Evolutionary conservation across 805 yeast genomes (phyloP), one percentile per base, ranked within the genome.

Genomic region (Schwanniomyces yamadae): DNA sequence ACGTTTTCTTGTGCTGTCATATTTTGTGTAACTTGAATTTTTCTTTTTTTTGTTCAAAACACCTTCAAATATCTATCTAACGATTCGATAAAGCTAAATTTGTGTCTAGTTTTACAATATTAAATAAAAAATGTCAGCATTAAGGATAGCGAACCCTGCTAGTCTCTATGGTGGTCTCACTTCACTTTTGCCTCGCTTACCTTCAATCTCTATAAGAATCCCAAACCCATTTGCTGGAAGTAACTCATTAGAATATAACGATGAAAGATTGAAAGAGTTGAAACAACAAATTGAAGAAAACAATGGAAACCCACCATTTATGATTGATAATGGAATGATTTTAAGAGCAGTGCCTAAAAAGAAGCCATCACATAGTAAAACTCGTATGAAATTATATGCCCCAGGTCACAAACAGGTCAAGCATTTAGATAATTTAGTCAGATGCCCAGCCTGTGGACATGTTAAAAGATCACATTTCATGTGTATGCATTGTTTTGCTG

Each of bases 371-470:
- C 87, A 88, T 58, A 78, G 78, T 66, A 85, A 87, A 61, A 84
- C 86, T 54, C 81, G 97, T 61, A 82, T 78, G 57, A 80, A 90
- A 65, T 78, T 84, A 48, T 77, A 86, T 46, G 89, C 88, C 6
- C 87, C 91, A 4, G 95, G 86, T 8, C 74, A 78, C 39, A 91
- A 88, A 59, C 93, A 89, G 49, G 68, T 86, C 47, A 79, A 85
- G 57, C 80, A 82, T 33, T 71, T 85, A 45, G 76, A 80, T 37
- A 82, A 86, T 55, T 69, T 93, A 52, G 87, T 84, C 44, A 77
- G 95, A 58, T 91, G 99, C 58, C 97, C 98, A 3, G 83, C 96
- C 0, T 91, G 99, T 66, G 99, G 99, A 28, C 83, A 85, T 44
- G 83, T 78, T 50, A 93, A 91, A 65, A 75, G 96, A 54, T 80